phyloP scores from a whole-genome alignment of 495 filamentous ascomycete species.

The Penicillium nucicola region DNA sequence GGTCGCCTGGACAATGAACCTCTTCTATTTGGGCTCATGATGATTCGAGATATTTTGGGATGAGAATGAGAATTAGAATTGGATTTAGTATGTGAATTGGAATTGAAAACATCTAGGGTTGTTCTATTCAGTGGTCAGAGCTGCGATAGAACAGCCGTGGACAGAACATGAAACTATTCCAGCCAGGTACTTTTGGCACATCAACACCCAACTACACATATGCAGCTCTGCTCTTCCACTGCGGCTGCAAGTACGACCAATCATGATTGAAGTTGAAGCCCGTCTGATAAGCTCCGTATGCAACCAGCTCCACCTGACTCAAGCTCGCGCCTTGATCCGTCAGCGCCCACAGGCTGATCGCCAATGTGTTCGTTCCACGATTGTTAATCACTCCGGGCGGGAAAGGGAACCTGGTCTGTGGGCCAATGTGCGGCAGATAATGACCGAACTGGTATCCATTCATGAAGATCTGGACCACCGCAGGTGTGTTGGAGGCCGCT shows the following conservation, averaged over 20 bases:
- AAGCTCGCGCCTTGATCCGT: conserved; percentile 35
- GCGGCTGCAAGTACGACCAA: conserved; percentile 43
- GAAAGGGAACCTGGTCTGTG: conserved; percentile 46
- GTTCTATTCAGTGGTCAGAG: no score
- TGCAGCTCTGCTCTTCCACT: conserved; percentile 33
- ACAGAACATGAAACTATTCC: no score
- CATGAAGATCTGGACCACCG: conserved; percentile 36
- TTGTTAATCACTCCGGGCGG: conserved; percentile 49
- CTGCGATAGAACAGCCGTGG: no score
- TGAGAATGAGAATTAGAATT: no score
- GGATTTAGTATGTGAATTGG: no score
- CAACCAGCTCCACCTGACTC: conserved; percentile 32
- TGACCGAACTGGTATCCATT: conserved; percentile 50
- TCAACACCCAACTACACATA: conserved; percentile 17
- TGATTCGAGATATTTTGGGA: no score
- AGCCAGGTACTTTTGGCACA: not conserved
- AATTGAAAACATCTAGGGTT: no score
- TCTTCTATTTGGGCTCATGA: no score
- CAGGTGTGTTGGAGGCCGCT: conserved; percentile 21
- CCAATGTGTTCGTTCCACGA: conserved; percentile 41
- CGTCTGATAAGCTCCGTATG: conserved; percentile 37
- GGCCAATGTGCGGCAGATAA: conserved; percentile 47
- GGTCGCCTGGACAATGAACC: conserved; percentile 10
- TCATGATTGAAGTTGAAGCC: conserved; percentile 43
- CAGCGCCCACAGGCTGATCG: conserved; percentile 46